Base-by-base conservation (phyloP, 2,329 filamentous ascomycete genomes). In the Fusarium longipes region DNA sequence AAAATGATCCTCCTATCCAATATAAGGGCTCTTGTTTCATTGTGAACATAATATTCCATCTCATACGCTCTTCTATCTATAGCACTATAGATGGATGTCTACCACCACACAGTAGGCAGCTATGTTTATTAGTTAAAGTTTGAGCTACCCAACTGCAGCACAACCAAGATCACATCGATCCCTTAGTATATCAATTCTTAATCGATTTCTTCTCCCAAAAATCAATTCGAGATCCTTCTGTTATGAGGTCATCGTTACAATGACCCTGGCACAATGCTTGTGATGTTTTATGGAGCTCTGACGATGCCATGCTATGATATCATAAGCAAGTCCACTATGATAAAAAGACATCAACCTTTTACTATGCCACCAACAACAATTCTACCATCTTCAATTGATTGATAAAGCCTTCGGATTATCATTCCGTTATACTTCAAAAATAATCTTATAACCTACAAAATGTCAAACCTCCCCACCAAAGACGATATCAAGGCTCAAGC, bases 401-500 rank as follows among this genome's bases (percentile, higher is more conserved):
- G n/a, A n/a, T n/a, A n/a, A n/a, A n/a, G n/a, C n/a, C n/a, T n/a
- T n/a, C n/a, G n/a, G n/a, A n/a, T n/a, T n/a, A n/a, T n/a, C n/a
- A n/a, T n/a, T n/a, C 8, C 20, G 17, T 2, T 17, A 39, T 3
- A 39, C 20, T 4, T 27, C 9, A n/a, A n/a, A n/a, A n/a, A n/a
- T 9, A 11, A 40, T 14, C 14, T 18, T 8, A 25, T 11, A 15
- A 10, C 25, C 8, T 14, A 2, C n/a, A 56, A 14, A 44, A 63
- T 63, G 59, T 14, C 57, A 24, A 39, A 44, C 9, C 35, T 68
- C 4, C 65, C 59, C 3, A 50, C 39, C 20, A 68, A 68, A 14
- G 59, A 68, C 33, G 54, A 68, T 3, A 42, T 68, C 50, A 52
- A 57, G 15, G 9, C 33, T 2, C 55, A 58, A 11, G 65, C 65